Percentiles rank a stretch among this genome's conserved stretches.
phyloP scores from a whole-genome alignment of 345 rosid species.

The Punica granatum region DNA sequence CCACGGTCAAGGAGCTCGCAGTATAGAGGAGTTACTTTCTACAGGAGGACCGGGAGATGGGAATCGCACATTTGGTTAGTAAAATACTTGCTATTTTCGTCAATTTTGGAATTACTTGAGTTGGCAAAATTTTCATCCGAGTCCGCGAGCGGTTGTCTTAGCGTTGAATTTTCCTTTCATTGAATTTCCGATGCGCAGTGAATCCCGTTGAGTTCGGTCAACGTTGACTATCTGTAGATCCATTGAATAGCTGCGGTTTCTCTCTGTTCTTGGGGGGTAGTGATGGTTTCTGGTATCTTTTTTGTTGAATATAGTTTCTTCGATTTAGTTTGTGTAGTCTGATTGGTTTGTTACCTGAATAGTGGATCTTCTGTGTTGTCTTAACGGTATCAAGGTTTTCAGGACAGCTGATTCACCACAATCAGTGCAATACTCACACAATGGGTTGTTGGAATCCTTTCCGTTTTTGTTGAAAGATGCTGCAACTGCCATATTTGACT shows the following conservation, averaged over 20 bases:
- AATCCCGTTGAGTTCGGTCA: constrained; percentile 5
- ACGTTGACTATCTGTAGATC: constrained; percentile 3
- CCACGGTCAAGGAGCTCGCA: constrained; percentile 98
- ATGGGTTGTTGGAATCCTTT: neutral
- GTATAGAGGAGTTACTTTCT: constrained; percentile 92
- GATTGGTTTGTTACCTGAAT: neutral
- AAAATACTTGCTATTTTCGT: neutral
- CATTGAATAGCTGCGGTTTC: constrained; percentile 1
- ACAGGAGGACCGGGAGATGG: constrained; percentile 94
- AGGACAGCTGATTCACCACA: neutral
- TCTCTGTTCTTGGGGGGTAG: neutral
- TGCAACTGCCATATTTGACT: neutral
- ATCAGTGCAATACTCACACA: neutral
- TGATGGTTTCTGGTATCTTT: neutral
- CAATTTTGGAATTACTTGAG: neutral
- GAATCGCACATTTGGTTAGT: constrained; percentile 91
- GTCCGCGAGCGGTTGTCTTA: neutral
- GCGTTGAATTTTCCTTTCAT: neutral
- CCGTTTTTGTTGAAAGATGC: neutral
- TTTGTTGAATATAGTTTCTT: neutral
- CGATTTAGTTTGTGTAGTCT: neutral
- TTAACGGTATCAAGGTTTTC: neutral
- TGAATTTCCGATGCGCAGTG: constrained; percentile 5
- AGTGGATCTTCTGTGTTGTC: neutral
- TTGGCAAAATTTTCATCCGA: neutral